Conservation (phyloP, 2,329 filamentous ascomycete genomes). For the Cladosporium sp. region DNA sequence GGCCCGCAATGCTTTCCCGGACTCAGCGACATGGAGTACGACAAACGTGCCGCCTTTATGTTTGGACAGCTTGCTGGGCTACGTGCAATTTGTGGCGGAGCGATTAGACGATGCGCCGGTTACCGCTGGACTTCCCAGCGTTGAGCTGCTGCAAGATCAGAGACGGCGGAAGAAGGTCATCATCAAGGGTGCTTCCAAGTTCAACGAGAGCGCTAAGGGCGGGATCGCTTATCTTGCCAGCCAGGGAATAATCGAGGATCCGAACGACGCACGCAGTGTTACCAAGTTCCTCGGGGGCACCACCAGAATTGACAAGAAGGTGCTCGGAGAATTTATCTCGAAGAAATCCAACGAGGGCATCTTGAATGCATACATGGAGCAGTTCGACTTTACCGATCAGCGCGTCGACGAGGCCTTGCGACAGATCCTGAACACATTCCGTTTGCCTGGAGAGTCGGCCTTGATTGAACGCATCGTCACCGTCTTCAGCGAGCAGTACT, state of each 20-base stretch:
- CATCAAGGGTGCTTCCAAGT: conserved; percentile 78
- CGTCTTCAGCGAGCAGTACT: conserved; percentile 81
- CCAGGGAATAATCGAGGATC: conserved; percentile 76
- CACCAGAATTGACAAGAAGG: conserved; percentile 78
- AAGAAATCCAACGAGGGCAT: conserved; percentile 85
- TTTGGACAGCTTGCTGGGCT: conserved; percentile 82
- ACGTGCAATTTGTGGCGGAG: conserved; percentile 86
- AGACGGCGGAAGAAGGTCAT: conserved; percentile 79
- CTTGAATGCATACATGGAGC: conserved; percentile 72
- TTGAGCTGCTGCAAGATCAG: conserved; percentile 60
- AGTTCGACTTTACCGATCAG: conserved; percentile 84
- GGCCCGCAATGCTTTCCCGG: conserved; percentile 88
- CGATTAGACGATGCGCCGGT: conserved; percentile 66
- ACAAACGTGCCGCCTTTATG: conserved; percentile 95
- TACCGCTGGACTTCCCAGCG: conserved; percentile 60
- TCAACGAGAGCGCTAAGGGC: conserved; percentile 89
- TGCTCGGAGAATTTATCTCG: conserved; percentile 86
- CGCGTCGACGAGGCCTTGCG: conserved; percentile 86
- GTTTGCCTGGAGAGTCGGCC: conserved; percentile 84
- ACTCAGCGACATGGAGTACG: conserved; percentile 97
- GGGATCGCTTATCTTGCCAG: conserved; percentile 80
- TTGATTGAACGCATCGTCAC: conserved; percentile 90
- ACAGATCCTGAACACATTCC: conserved; percentile 82
- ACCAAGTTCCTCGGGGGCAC: conserved; percentile 86
- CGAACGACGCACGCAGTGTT: conserved; percentile 66